Evolutionary conservation across 768 basidiomycete genomes (phyloP).

Genomic region (Artomyces pyxidatus): DNA sequence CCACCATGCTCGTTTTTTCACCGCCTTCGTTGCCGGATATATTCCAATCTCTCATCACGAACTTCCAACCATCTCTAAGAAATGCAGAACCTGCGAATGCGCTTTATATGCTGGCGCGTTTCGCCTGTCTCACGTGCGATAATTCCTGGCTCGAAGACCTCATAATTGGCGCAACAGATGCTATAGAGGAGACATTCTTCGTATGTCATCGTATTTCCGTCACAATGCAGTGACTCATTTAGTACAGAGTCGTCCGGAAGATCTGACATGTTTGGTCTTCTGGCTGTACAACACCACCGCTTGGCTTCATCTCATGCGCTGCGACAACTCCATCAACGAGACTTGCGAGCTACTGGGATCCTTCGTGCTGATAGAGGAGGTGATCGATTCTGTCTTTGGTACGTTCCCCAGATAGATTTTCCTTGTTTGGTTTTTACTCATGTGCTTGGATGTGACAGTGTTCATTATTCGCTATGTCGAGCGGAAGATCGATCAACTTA

Average conservation of each 20-base stretch:
- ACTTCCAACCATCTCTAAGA: conserved; percentile 60
- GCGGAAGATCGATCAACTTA: conserved; percentile 74
- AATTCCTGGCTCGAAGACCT: conserved; percentile 90
- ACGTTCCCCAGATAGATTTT: conserved; percentile 13
- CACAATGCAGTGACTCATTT: conserved; percentile 5
- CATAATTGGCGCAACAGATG: conserved; percentile 82
- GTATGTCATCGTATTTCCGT: conserved; percentile 41
- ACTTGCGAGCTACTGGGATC: conserved; percentile 80
- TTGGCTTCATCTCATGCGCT: conserved; percentile 87
- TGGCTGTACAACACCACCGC: conserved; percentile 92
- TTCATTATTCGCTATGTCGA: conserved; percentile 94
- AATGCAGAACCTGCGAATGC: conserved; percentile 87
- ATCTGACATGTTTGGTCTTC: conserved; percentile 80
- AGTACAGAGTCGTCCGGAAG: conserved; percentile 71
- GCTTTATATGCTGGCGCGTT: conserved; percentile 84
- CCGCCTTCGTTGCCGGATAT: conserved; percentile 69
- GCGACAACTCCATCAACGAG: conserved; percentile 69
- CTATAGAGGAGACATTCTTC: conserved; percentile 88
- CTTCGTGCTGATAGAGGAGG: conserved; percentile 82
- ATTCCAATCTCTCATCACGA: conserved; percentile 74
- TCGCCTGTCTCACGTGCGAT: conserved; percentile 88
- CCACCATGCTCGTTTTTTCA: conserved; percentile 91
- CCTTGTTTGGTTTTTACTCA: conserved; percentile 1
- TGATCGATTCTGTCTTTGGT: conserved; percentile 95
- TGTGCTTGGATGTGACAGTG: conserved; percentile 39